phyloP scores from a whole-genome alignment of 768 basidiomycete genomes.

The Clitopilus passeckerianus region DNA sequence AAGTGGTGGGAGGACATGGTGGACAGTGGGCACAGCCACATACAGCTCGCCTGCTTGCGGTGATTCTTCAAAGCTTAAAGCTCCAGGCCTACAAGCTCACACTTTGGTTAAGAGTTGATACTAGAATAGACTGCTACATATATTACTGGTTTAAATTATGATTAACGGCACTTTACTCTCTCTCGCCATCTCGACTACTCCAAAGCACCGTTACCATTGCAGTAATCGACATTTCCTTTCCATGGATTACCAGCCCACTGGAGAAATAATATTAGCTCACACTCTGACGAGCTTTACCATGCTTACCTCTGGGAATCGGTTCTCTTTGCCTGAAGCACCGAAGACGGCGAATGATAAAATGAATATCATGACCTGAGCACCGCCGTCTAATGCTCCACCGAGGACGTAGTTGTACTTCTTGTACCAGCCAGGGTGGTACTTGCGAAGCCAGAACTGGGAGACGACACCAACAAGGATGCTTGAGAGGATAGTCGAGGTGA shows the following conservation, averaged over 20 bases:
- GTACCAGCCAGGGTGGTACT: conserved; percentile 61
- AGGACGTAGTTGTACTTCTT: conserved; percentile 63
- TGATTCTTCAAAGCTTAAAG: no score
- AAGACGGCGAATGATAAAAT: conserved; percentile 62
- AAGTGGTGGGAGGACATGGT: background rate
- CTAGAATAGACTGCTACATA: no score
- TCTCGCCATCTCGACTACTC: conserved; percentile 15
- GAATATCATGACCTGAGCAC: conserved; percentile 62
- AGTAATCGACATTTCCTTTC: conserved; percentile 50
- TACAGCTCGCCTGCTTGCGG: background rate
- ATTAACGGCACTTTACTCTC: no score
- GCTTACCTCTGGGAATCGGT: conserved; percentile 44
- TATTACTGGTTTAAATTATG: no score
- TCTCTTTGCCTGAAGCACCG: conserved; percentile 45
- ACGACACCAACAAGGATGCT: conserved; percentile 47
- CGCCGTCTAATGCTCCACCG: conserved; percentile 62
- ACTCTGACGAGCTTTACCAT: background rate
- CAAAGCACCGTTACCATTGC: conserved; percentile 54
- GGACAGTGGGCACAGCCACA: background rate
- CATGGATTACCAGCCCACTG: conserved; percentile 54
- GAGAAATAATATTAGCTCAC: conserved; percentile 1
- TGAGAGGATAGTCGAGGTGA: conserved; percentile 46
- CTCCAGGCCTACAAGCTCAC: no score
- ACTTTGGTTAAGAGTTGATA: no score
- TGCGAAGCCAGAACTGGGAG: conserved; percentile 58